A percentile compares a stretch with the other conserved stretches of the same genome.
Evolutionary conservation across 2,329 filamentous ascomycete species (phyloP).

Genomic region (Stylonectria norvegica): DNA sequence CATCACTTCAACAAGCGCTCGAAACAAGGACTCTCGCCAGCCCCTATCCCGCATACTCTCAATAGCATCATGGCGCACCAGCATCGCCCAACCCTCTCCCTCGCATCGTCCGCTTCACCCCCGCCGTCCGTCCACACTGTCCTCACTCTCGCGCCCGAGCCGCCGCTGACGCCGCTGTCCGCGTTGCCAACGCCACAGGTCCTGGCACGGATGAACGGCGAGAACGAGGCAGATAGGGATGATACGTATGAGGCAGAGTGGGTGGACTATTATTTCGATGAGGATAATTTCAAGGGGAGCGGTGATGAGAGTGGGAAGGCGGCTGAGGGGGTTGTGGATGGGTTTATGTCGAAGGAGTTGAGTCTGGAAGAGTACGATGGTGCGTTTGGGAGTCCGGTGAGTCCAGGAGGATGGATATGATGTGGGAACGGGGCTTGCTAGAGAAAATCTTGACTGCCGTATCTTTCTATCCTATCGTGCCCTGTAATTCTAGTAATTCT

Average conservation of each 20-base stretch:
- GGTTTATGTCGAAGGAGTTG: conserved; percentile 12
- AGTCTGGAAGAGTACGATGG: conserved; percentile 19
- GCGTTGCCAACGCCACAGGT: conserved; percentile 21
- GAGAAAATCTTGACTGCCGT: background rate
- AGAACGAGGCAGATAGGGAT: conserved; percentile 6
- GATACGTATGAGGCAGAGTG: conserved; percentile 27
- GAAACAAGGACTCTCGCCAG: no score
- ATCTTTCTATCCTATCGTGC: conserved; percentile 9
- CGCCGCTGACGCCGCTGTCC: conserved; percentile 18
- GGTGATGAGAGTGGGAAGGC: conserved; percentile 6
- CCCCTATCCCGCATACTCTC: background rate
- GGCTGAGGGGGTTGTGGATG: conserved; percentile 13
- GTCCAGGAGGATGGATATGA: conserved; percentile 25
- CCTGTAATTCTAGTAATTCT: no score
- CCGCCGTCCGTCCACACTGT: conserved; percentile 13
- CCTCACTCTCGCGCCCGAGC: conserved; percentile 4
- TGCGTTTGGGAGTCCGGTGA: conserved; percentile 17
- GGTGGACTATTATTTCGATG: conserved; percentile 33
- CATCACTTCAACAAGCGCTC: conserved; percentile 4
- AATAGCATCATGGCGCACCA: background rate
- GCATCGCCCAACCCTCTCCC: conserved; percentile 1
- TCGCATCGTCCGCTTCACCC: no score
- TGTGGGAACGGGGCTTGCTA: background rate
- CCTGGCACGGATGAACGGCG: conserved; percentile 16
- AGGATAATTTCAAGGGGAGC: conserved; percentile 16